These are phyloP conservation scores for Spiraea crenata DNA, from an alignment of 331 rosid species.

Conservation along the genomic window DNA sequence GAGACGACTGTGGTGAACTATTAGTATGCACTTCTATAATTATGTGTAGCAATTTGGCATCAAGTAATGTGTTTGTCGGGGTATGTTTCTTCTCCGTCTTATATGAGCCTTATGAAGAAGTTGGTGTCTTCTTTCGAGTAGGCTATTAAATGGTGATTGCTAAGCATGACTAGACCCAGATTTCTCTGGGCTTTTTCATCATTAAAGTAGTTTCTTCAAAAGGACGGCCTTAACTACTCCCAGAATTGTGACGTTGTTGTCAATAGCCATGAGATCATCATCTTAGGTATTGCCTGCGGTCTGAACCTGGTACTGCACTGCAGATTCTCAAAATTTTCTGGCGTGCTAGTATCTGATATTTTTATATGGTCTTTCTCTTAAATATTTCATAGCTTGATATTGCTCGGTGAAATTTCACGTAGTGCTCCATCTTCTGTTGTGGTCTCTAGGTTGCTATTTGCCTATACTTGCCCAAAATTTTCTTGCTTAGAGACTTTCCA, in stretches of 20 bases:
- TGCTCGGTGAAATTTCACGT: background rate
- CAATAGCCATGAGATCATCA: too few species aligned
- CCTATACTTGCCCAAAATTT: background rate
- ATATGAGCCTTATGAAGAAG: constrained; percentile 5
- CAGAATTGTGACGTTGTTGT: background rate
- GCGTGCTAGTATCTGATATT: background rate
- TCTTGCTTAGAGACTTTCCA: background rate
- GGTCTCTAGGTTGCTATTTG: background rate
- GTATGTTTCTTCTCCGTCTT: background rate
- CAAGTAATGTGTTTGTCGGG: background rate
- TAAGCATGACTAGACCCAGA: background rate
- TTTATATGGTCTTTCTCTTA: background rate
- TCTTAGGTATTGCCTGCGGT: too few species aligned
- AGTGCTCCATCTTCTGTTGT: background rate
- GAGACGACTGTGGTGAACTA: too few species aligned
- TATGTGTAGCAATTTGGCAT: background rate
- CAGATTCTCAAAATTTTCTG: background rate
- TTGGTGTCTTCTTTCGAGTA: background rate
- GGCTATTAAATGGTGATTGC: background rate
- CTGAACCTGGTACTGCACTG: background rate
- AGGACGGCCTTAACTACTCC: background rate
- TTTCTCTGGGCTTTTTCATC: too few species aligned
- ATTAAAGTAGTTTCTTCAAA: background rate
- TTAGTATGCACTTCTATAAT: too few species aligned
- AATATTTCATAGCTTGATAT: background rate